These are phyloP conservation scores for Gastrodia elata DNA, from an alignment of 106 monocot genomes.

Conservation along the genomic window DNA sequence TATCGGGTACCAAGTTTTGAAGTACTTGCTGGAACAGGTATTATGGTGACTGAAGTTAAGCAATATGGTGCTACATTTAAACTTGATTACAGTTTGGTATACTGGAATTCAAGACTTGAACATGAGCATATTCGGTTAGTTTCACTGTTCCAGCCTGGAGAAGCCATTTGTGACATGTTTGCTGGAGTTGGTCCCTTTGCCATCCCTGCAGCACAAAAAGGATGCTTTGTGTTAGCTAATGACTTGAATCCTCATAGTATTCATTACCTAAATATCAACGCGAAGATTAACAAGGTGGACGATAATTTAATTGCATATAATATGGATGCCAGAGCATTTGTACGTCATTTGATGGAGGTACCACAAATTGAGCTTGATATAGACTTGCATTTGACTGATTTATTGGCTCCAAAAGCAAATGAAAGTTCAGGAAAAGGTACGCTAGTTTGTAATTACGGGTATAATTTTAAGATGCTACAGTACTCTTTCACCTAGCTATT, in stretches of 20 bases:
- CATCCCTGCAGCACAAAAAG: constrained; percentile 90
- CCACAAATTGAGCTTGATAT: constrained; percentile 21
- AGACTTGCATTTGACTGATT: constrained; percentile 13
- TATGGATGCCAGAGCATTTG: constrained; percentile 95
- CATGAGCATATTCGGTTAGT: constrained; percentile 88
- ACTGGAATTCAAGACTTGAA: constrained; percentile 99
- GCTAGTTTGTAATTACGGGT: constrained; percentile 3
- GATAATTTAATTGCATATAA: constrained; percentile 57
- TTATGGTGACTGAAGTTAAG: constrained; percentile 94
- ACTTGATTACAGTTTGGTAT: constrained; percentile 83
- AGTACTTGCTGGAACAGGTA: constrained; percentile 71
- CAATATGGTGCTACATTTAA: constrained; percentile 89
- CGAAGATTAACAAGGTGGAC: constrained; percentile 81
- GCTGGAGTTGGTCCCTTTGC: constrained; percentile 92
- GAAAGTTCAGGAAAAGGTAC: constrained; percentile 10
- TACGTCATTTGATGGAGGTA: constrained; percentile 45
- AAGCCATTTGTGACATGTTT: constrained; percentile 91
- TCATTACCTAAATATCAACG: constrained; percentile 58
- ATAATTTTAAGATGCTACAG: neutral
- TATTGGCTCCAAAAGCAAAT: constrained; percentile 13
- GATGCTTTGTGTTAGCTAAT: constrained; percentile 88
- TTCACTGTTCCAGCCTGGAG: constrained; percentile 69
- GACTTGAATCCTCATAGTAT: constrained; percentile 96
- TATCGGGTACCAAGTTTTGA: constrained; percentile 93
- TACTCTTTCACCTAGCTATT: neutral